Base-by-base conservation (phyloP, 1,139 yeast species). In the Sugiyamaella pinicola region DNA sequence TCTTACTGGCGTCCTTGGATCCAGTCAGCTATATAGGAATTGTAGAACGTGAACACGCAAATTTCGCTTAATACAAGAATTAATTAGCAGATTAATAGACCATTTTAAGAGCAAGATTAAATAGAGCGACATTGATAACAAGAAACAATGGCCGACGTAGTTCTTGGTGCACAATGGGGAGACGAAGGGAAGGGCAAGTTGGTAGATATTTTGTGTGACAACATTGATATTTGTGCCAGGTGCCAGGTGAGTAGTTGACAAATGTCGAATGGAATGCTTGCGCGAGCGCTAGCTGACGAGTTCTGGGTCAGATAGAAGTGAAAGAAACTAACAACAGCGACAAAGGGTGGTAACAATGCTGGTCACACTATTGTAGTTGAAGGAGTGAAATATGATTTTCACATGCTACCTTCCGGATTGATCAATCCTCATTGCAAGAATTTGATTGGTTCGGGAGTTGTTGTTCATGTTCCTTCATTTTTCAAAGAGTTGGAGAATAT, bases 171-270 rank as follows among this genome's bases (percentile, higher is more conserved):
- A 73, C 99, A 93, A 74, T 93, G 99, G 99, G 99, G 99, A 60
- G 99, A 93, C 70, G 99, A 93, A 82, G 99, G 99, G 69, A 93
- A 93, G 72, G 99, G 99, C 55, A 93, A 95, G 74, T 80, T 93
- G 56, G 99, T 93, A 53, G 99, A 93, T 70, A 78, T 93, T 56
- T 79, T 93, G 54, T 93, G 97, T 72, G 97, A 90, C 66, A 84
- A 88, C 63, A 85, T 91, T 64, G 99, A 93, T 64, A 93, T 93
- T 47, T 95, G 98, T 71, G 98, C 98, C 38, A 83, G 99, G 72
- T 91, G 98, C 74, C 96, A 90, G 34, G 48, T 45, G 33, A 45
- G 48, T 45, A 15, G 24, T n/a, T n/a, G n/a, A n/a, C n/a, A n/a
- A n/a, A n/a, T n/a, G n/a, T n/a, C n/a, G n/a, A n/a, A n/a, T n/a